Evolutionary conservation across 2,329 filamentous ascomycete species (phyloP).

Genomic region (Nothophoma quercina): DNA sequence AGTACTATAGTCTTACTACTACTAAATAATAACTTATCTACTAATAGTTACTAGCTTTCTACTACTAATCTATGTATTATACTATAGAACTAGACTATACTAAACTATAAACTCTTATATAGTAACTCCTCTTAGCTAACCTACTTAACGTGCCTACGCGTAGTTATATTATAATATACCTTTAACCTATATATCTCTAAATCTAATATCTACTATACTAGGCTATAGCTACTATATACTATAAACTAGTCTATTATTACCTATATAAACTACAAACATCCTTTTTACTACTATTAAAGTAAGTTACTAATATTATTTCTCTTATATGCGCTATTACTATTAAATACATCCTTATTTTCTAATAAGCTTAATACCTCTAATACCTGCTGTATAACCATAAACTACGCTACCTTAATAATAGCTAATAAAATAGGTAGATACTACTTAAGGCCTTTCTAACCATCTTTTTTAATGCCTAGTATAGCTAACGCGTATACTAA

Average conservation of each 20-base stretch:
- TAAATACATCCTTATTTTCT: slow-evolving; percentile 5
- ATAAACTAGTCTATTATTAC: slow-evolving; percentile 16
- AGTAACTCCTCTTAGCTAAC: slow-evolving; percentile 11
- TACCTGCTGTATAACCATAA: slow-evolving; percentile 28
- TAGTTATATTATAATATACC: slow-evolving; percentile 21
- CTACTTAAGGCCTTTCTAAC: slow-evolving; percentile 19
- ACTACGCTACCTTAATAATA: slow-evolving; percentile 26
- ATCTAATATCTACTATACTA: slow-evolving; percentile 24
- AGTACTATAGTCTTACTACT: neutral
- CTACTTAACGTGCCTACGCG: slow-evolving; percentile 13
- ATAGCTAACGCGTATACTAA: slow-evolving; percentile 27
- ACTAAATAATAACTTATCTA: slow-evolving; percentile 6
- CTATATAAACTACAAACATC: slow-evolving; percentile 19
- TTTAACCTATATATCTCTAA: slow-evolving; percentile 18
- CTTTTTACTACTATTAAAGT: neutral
- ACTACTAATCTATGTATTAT: slow-evolving; percentile 11
- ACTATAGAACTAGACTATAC: slow-evolving; percentile 13
- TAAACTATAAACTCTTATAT: slow-evolving; percentile 19
- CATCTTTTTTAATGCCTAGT: slow-evolving; percentile 23
- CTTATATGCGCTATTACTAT: slow-evolving; percentile 10
- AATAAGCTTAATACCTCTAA: slow-evolving; percentile 13
- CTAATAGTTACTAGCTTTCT: slow-evolving; percentile 1
- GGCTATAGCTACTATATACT: slow-evolving; percentile 10
- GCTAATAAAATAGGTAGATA: slow-evolving; percentile 25
- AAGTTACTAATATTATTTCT: slow-evolving; percentile 10